Base-by-base conservation (phyloP, 768 basidiomycete species). In the Lentinula edodes region DNA sequence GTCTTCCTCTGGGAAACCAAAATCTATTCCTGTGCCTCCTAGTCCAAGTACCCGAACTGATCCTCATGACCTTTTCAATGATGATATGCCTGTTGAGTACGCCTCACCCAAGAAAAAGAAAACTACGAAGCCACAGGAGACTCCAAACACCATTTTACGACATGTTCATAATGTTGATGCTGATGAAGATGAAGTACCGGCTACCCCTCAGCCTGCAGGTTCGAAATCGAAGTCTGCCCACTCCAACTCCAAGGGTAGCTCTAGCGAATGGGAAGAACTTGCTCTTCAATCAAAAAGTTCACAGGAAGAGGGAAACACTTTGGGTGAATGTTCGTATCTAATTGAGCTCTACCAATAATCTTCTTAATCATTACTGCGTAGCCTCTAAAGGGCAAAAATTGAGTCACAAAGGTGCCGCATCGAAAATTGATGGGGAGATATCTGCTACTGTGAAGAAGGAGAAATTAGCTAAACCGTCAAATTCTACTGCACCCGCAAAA, bases 91-190 rank as follows among this genome's bases (percentile, higher is more conserved):
- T 36, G 58, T 59, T 2, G 58, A 59, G 23, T 59, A 46, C 15
- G 58, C 58, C 13, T 59, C 58, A 35, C 58, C 58, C 15, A 51
- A 32, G 48, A 59, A 59, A 18, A 50, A 46, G 34, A 50, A 46
- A n/a, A 15, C 18, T 3, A 34, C 20, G 32, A 59, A 34, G 10
- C 6, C 36, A 15, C 48, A 34, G 20, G 58, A 48, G 0, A 59
- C 16, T 20, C 16, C 58, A 16, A 36, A 34, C 12, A 6, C 15
- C 8, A 13, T 15, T 6, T 2, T 6, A 18, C 43, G 9, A n/a
- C 32, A 48, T 18, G 16, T 56, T 13, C 36, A n/a, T 20, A 34
- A 56, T 28, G 55, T 56, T 28, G 41, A 56, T 23, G 36, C 10
- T 16, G 53, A 23, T n/a, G 53, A 38, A 34, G 16, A 34, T 18